Conservation (phyloP, 164 flowering plant genomes). For the Brasenia schreberi region DNA sequence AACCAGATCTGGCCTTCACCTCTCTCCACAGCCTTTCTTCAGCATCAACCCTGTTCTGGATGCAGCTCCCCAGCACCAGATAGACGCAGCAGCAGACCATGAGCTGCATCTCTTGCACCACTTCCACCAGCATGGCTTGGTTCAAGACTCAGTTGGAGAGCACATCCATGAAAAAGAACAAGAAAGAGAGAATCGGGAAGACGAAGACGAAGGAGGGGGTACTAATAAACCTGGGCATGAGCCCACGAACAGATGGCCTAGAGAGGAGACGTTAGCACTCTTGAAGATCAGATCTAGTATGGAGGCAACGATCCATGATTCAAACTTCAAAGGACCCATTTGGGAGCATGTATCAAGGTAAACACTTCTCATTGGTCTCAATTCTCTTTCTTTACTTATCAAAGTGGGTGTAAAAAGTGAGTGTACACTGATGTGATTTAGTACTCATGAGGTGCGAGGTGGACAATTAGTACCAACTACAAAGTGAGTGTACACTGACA, state of each 20-base stretch:
- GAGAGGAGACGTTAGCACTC: constrained; percentile 2
- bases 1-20: constrained; percentile 1
- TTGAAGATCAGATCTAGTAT: constrained; percentile 1
- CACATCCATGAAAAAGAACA: background rate
- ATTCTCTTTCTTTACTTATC: background rate
- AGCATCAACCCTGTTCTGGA: background rate
- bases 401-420: no score
- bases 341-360: constrained; percentile 3
- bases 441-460: background rate
- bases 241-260: background rate
- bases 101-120: background rate
- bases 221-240: background rate
- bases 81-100: background rate
- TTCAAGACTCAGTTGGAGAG: background rate
- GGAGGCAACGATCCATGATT: background rate
- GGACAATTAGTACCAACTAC: background rate
- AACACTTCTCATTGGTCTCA: background rate
- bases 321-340: constrained; percentile 1
- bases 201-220: background rate
- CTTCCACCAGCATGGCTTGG: background rate
- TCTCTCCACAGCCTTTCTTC: constrained; percentile 1
- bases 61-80: background rate
- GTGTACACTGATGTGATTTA: background rate
- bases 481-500: background rate
- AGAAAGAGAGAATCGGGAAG: background rate